Evolutionary conservation across 768 basidiomycete species (phyloP), one percentile per base, ranked within the genome.

Genomic region (Lyophyllum decastes): DNA sequence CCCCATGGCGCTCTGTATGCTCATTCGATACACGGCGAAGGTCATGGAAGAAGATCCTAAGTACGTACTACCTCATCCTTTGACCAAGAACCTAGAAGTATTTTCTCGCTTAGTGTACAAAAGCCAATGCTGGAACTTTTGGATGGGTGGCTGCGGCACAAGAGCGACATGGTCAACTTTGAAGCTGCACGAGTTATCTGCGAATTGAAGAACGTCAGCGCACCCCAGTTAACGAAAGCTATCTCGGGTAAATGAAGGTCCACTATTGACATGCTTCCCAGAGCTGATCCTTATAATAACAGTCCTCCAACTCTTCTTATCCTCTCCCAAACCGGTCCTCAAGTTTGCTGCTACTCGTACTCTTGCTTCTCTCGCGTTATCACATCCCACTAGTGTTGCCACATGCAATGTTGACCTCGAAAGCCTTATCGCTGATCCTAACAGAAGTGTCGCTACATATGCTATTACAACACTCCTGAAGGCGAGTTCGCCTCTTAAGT

Each of bases 91-190:
- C 10, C 8, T 25, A 30, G 35, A 38, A 7, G 11, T 26, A 40
- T 33, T 25, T 1, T 64, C 5, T 22, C 46, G 14, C 1, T 33
- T 22, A 99, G 96, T 68, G 78, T 95, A 24, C 94, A 96, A 72
- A 87, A 84, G 60, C 94, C 92, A 66, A 96, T 98, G 83, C 79
- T 94, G 52, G 97, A 98, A 62, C 82, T 97, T 43, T 80, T 98
- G 35, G 97, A 98, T 69, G 89, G 91, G 33, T 95, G 95, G 88
- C 78, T 98, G 58, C 87, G 95, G 57, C 97, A 99, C 76, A 99
- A 99, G 80, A 97, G 94, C 64, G 97, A 99, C 71, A 99, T 98
- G 96, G 97, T 99, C 68, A 98, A 98, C 75, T 92, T 95, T 60
- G 97, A 99, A 72, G 97, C 97, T 21, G 96, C 97, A 3, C 90